A percentile compares a stretch with the other conserved stretches of the same genome.
Conservation (phyloP, 176 grass and related monocot species). For the Oryza officinalis region DNA sequence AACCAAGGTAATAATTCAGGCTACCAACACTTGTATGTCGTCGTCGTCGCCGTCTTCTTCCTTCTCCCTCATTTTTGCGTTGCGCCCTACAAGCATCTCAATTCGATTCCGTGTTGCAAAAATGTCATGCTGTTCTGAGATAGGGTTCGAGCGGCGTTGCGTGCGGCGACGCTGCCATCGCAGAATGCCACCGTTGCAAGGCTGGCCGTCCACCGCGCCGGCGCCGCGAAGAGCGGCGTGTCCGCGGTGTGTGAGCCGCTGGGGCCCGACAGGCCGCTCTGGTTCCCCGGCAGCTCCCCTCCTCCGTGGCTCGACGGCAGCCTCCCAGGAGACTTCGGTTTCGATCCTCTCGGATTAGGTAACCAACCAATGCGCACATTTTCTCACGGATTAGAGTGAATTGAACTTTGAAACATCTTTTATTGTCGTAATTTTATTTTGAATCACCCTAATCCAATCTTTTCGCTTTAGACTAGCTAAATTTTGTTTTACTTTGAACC, state of each 20-base stretch:
- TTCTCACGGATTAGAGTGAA: too few relatives aligned
- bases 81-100: background rate
- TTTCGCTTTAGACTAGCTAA: too few relatives aligned
- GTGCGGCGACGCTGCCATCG: slow-evolving; percentile 13
- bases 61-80: background rate
- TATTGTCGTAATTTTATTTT: too few relatives aligned
- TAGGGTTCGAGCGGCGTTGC: slow-evolving; percentile 7
- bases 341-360: slow-evolving; percentile 89
- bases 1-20: slow-evolving; percentile 41
- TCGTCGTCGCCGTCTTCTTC: background rate
- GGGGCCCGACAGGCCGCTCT: slow-evolving; percentile 78
- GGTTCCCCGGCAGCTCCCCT: slow-evolving; percentile 82
- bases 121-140: background rate
- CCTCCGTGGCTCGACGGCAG: slow-evolving; percentile 94
- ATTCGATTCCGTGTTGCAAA: background rate
- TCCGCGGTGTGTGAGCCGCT: slow-evolving; percentile 81
- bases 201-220: slow-evolving; percentile 11
- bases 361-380: background rate
- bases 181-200: background rate
- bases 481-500: too few relatives aligned
- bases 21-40: background rate
- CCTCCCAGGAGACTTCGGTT: slow-evolving; percentile 85
- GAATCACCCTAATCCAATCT: too few relatives aligned
- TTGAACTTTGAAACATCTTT: too few relatives aligned
- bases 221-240: slow-evolving; percentile 72